Base-by-base conservation (phyloP, 225 moss, liverwort and hornwort species). In the Sphagnum contortum region DNA sequence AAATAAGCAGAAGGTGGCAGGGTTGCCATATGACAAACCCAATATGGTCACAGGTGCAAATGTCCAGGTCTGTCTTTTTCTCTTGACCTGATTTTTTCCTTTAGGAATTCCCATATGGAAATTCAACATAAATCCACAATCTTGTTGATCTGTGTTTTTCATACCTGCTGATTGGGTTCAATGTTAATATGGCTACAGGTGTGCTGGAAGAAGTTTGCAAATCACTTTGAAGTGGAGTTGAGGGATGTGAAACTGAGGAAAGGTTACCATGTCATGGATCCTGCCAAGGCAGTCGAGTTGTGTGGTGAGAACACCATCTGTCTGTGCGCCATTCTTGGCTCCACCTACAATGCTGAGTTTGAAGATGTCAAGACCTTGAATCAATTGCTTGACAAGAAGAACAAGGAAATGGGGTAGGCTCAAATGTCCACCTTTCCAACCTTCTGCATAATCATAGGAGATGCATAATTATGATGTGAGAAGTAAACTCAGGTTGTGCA, bases 141-240 rank as follows among this genome's bases (percentile, higher is more conserved):
- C n/a, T n/a, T n/a, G n/a, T n/a, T n/a, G n/a, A n/a, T n/a, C n/a
- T n/a, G n/a, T n/a, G n/a, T n/a, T n/a, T n/a, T n/a, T n/a, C n/a
- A n/a, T n/a, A n/a, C n/a, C n/a, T n/a, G n/a, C n/a, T n/a, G n/a
- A n/a, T n/a, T n/a, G n/a, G n/a, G n/a, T n/a, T n/a, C n/a, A n/a
- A n/a, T n/a, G n/a, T n/a, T n/a, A n/a, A n/a, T n/a, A n/a, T n/a
- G n/a, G n/a, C n/a, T n/a, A 52, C 88, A 94, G 91, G 94, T 94
- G 12, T 91, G 91, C 74, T 94, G 94, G 94, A 91, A 94, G 75
- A 94, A 94, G 71, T 94, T 94, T 62, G 94, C 89, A 2, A 77
- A 83, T 6, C 91, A 91, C 52, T 94, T 94, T 52, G 94, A 94
- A 71, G 94, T 94, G 44, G 94, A 89, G n/a, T 61, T 94, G 14